A percentile compares a stretch with the other conserved stretches of the same genome.
These are phyloP conservation scores for Knoxdaviesia capensis DNA, from an alignment of 2,329 filamentous ascomycete genomes.

Conservation along the genomic window DNA sequence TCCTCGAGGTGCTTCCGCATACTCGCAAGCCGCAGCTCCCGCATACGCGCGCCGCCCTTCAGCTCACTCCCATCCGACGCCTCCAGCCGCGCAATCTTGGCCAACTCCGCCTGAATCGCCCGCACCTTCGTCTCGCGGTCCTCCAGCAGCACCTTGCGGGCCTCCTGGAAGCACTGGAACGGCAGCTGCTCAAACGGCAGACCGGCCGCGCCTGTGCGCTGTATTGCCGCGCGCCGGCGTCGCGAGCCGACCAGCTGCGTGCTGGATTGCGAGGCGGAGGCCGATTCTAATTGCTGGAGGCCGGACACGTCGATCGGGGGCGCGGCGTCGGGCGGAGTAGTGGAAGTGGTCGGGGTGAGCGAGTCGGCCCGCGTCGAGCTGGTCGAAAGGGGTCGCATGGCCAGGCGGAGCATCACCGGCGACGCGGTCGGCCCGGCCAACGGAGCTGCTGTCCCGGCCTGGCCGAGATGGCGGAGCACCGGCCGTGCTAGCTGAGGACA, in stretches of 20 bases:
- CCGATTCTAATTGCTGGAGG: no score
- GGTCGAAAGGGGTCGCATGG: slow-evolving; percentile 16
- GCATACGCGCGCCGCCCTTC: slow-evolving; percentile 40
- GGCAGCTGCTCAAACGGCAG: slow-evolving; percentile 85
- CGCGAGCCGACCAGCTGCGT: slow-evolving; percentile 63
- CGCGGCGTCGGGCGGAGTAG: neutral
- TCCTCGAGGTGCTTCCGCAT: slow-evolving; percentile 55
- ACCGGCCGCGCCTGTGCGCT: slow-evolving; percentile 36
- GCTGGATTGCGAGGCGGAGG: slow-evolving; percentile 19
- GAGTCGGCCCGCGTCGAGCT: slow-evolving; percentile 14
- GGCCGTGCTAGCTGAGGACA: slow-evolving; percentile 38
- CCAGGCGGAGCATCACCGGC: slow-evolving; percentile 10
- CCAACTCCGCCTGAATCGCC: slow-evolving; percentile 46
- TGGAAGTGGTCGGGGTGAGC: slow-evolving; percentile 8
- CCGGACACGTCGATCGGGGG: neutral
- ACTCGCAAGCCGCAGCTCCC: slow-evolving; percentile 45
- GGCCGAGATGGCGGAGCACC: slow-evolving; percentile 29
- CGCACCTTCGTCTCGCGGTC: slow-evolving; percentile 68
- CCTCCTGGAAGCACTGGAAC: slow-evolving; percentile 96
- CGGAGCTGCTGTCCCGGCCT: neutral
- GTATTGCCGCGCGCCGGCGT: slow-evolving; percentile 49
- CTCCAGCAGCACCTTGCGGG: slow-evolving; percentile 57
- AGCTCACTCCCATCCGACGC: slow-evolving; percentile 33
- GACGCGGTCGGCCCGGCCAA: no score
- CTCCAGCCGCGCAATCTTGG: slow-evolving; percentile 48